Conservation (phyloP, 2,329 filamentous ascomycete species). For the Trichoderma koningiopsis region DNA sequence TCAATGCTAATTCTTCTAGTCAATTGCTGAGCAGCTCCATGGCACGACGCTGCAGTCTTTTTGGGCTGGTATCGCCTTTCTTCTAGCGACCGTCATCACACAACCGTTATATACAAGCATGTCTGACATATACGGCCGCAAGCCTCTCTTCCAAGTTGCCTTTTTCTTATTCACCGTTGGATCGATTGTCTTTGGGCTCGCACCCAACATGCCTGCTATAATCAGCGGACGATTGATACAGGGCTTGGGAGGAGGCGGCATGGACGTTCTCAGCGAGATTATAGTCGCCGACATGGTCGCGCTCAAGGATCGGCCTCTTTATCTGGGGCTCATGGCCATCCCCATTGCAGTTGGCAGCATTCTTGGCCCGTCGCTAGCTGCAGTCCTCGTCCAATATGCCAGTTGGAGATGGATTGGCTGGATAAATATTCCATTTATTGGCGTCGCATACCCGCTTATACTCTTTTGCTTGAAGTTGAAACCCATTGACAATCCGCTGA, state of each 20-base stretch:
- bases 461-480: conserved; percentile 36
- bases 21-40: conserved; percentile 52
- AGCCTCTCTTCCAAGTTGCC: conserved; percentile 35
- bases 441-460: conserved; percentile 27
- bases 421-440: conserved; percentile 38
- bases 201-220: conserved; percentile 34
- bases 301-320: conserved; percentile 37
- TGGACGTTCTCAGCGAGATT: conserved; percentile 37
- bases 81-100: conserved; percentile 64
- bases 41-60: conserved; percentile 65
- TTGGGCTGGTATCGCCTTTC: conserved; percentile 70
- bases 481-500: neutral
- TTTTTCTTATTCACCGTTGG: conserved; percentile 43
- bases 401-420: conserved; percentile 41
- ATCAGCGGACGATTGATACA: conserved; percentile 40
- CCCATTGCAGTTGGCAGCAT: conserved; percentile 31
- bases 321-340: conserved; percentile 33
- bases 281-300: conserved; percentile 41
- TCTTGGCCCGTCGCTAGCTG: conserved; percentile 34
- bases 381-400: conserved; percentile 31
- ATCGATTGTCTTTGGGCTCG: conserved; percentile 43
- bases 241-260: conserved; percentile 38
- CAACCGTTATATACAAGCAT: conserved; percentile 49
- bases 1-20: conserved; percentile 24
- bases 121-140: conserved; percentile 41